Conservation (phyloP, 2,329 filamentous ascomycete genomes). For the Colletotrichum echinochloae region DNA sequence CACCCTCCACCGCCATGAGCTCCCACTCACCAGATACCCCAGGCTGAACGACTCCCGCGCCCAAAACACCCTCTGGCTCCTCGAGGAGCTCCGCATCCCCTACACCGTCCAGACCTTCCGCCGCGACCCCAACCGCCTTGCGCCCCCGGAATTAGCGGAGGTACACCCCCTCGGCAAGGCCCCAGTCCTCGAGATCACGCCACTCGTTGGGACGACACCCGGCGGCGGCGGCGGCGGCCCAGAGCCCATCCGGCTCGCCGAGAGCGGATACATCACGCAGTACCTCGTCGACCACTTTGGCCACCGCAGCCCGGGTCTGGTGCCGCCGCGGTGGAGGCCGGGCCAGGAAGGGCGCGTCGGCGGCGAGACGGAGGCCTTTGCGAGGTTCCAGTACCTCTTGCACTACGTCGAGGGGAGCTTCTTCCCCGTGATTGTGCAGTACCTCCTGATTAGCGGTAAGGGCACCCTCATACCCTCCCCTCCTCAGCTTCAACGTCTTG, state of each 20-base stretch:
- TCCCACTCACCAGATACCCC: neutral
- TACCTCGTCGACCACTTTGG: conserved; percentile 79
- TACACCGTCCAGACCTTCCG: conserved; percentile 87
- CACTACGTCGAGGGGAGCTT: conserved; percentile 89
- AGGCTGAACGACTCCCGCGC: conserved; percentile 89
- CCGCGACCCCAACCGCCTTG: conserved; percentile 67
- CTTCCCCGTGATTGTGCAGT: conserved; percentile 76
- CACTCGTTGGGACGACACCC: conserved; percentile 43
- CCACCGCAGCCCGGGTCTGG: conserved; percentile 55
- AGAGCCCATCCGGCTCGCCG: conserved; percentile 75
- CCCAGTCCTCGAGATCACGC: conserved; percentile 76
- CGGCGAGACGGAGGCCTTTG: conserved; percentile 72
- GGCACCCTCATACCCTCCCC: neutral
- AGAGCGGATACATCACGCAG: conserved; percentile 86
- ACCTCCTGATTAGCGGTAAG: conserved; percentile 52
- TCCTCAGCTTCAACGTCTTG: neutral
- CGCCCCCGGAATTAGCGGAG: conserved; percentile 79
- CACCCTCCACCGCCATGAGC: too few species aligned
- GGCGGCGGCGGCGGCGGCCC: neutral
- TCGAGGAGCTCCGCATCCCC: conserved; percentile 82
- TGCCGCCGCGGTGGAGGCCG: conserved; percentile 66
- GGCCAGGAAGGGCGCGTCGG: conserved; percentile 68
- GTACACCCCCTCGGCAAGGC: conserved; percentile 90
- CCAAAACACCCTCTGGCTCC: conserved; percentile 86
- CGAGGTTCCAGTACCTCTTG: conserved; percentile 76